phyloP scores from a whole-genome alignment of 2,329 filamentous ascomycete species.

The Sordariomycetes sp. region DNA sequence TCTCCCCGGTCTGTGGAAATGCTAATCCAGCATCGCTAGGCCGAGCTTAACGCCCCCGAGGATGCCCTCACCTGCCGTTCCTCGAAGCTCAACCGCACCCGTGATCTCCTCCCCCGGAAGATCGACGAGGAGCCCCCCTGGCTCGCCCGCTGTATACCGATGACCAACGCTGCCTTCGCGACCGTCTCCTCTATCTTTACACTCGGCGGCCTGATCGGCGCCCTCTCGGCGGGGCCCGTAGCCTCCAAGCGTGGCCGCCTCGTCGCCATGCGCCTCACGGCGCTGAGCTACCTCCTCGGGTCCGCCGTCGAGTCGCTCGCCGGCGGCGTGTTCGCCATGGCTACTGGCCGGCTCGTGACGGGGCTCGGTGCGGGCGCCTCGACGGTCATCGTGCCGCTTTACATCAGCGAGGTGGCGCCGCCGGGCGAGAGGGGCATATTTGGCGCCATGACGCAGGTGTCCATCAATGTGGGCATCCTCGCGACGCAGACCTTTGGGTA shows the following conservation, averaged over 20 bases:
- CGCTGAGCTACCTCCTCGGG: constrained; percentile 65
- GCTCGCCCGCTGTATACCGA: constrained; percentile 74
- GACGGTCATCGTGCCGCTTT: constrained; percentile 88
- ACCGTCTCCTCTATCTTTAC: constrained; percentile 87
- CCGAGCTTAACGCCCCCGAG: constrained; percentile 91
- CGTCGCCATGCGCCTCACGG: constrained; percentile 65
- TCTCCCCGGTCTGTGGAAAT: background rate
- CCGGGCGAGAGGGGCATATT: constrained; percentile 68
- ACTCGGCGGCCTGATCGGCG: constrained; percentile 75
- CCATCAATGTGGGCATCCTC: constrained; percentile 86
- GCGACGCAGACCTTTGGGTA: constrained; percentile 75
- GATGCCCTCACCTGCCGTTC: constrained; percentile 82
- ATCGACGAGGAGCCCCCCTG: constrained; percentile 14
- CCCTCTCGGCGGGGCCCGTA: constrained; percentile 68
- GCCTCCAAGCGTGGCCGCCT: constrained; percentile 68
- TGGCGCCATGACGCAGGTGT: constrained; percentile 77
- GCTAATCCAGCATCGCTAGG: constrained; percentile 34
- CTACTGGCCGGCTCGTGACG: constrained; percentile 65
- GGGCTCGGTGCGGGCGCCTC: constrained; percentile 80
- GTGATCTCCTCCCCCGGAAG: constrained; percentile 15
- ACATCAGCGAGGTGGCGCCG: constrained; percentile 86
- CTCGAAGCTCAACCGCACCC: constrained; percentile 24
- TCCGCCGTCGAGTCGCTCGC: constrained; percentile 67
- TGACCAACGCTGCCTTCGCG: constrained; percentile 73
- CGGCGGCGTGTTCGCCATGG: constrained; percentile 54